Base-by-base conservation (phyloP, 2,329 filamentous ascomycete species). In the Boeremia exigua region DNA sequence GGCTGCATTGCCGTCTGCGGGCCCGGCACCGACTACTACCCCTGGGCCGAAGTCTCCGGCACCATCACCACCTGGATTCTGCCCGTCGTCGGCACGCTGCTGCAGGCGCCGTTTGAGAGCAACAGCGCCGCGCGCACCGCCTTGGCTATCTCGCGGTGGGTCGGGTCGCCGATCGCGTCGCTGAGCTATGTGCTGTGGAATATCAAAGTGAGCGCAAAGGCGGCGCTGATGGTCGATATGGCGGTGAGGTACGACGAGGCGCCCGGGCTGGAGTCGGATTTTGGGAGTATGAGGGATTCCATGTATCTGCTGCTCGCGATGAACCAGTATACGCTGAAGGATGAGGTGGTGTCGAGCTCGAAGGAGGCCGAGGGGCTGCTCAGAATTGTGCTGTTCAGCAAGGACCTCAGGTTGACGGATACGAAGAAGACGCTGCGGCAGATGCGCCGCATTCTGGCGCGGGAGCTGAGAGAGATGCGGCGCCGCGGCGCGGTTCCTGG, bases 261-360 rank as follows among this genome's bases (percentile, higher is more conserved):
- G 28, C 67, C 66, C 1, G 62, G 63, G 14, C 60, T 66, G 14
- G 56, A 68, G 12, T 71, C 66, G 12, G 63, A 78, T 14, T 78
- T 76, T 55, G 67, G 62, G 6, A 71, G 71, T 17, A 74, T 79
- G 48, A 60, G 78, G 33, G 79, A 81, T 54, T 79, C 77, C 0
- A 74, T 80, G 61, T 80, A 77, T 48, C 70, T 81, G 14, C 67
- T 81, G 15, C 71, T 75, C 43, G 75, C 74, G 6, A 77, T 80
- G 71, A 80, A 80, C 40, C 79, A 81, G 59, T 81, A 78, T 55
- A 77, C 68, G 3, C 70, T 78, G 49, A 74, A 74, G 34, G 63
- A 64, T 17, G 69, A 65, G 29, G 58, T 57, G 5, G 60, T 58
- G 8, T 17, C 57, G 3, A 50, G 54, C 6, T 60, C 60, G 15